These are phyloP conservation scores for Acorus calamus DNA, from an alignment of 106 monocot species.

Conservation along the genomic window DNA sequence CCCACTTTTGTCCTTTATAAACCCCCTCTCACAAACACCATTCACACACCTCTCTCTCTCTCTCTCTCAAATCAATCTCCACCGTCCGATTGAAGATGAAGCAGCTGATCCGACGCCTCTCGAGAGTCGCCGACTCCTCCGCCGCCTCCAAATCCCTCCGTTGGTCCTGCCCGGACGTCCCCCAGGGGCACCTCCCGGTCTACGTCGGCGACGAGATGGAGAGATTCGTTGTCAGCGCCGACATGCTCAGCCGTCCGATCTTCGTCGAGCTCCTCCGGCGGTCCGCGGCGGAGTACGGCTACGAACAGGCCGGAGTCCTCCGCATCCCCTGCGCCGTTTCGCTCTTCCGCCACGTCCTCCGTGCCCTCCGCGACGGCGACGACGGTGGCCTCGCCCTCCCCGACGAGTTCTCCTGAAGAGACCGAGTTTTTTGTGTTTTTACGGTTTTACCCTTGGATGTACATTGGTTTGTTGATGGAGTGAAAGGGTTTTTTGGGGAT, in stretches of 20 bases:
- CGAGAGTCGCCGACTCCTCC: conserved; percentile 34
- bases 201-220: conserved; percentile 72
- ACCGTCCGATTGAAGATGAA: conserved; percentile 14
- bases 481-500: too few species aligned
- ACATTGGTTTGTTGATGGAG: too few species aligned
- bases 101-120: conserved; percentile 35
- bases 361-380: conserved; percentile 4
- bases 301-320: conserved; percentile 45
- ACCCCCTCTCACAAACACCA: too few species aligned
- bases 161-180: not conserved
- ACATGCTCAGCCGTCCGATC: conserved; percentile 34
- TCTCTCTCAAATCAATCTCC: too few species aligned
- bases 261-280: conserved; percentile 40
- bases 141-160: conserved; percentile 6
- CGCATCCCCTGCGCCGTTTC: conserved; percentile 56
- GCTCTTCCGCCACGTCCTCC: conserved; percentile 27
- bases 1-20: too few species aligned
- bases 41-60: too few species aligned
- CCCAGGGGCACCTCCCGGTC: conserved; percentile 60
- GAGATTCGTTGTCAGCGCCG: conserved; percentile 44
- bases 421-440: too few species aligned
- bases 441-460: too few species aligned
- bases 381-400: not conserved
- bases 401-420: not conserved
- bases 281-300: conserved; percentile 64